Base-by-base conservation (phyloP, 176 grass and related monocot genomes). In the Miscanthus lutarioriparius region DNA sequence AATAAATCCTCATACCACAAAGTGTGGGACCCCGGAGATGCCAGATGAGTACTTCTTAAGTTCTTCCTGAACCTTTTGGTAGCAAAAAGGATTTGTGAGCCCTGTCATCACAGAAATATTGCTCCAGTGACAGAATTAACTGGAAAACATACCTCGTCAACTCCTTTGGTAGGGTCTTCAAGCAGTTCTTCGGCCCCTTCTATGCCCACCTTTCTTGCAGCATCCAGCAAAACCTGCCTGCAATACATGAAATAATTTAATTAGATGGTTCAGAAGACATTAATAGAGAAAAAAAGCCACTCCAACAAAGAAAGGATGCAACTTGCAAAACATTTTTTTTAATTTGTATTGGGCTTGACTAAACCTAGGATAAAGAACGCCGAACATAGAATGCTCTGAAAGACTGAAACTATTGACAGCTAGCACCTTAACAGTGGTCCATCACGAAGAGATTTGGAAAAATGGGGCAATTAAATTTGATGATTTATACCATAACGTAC, bases 201-300 rank as follows among this genome's bases (percentile, higher is more conserved):
- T 83, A 98, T 84, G 79, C 91, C 91, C 70, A 87, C 87, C 84
- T 98, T 98, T 85, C 75, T 90, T 12, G 93, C 89, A 87, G 89
- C 96, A 80, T 98, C 89, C 86, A 98, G 17, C 23, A 95, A 88
- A 89, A 98, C 91, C 87, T 95, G 85, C 77, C 96, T 98, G 78
- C 3, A 10, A 87, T 67, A 39, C 14, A 80, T 67, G 25, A 82
- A 67, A 67, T 51, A 84, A 84, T 61, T 44, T 44, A 6, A 16
- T 71, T 56, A 82, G 56, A 77, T 22, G 16, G 33, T 26, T 40
- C 26, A 77, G 53, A 43, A 77, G 53, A 43, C 30, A 58, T 56
- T 81, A 77, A 15, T n/a, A 67, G 41, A 65, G 30, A 10, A 45
- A 66, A 72, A 65, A 64, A 51, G 38, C 0, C 7, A 72, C 13